Evolutionary conservation across 2,329 filamentous ascomycete species (phyloP).

Genomic region (Talaromyces piceae): DNA sequence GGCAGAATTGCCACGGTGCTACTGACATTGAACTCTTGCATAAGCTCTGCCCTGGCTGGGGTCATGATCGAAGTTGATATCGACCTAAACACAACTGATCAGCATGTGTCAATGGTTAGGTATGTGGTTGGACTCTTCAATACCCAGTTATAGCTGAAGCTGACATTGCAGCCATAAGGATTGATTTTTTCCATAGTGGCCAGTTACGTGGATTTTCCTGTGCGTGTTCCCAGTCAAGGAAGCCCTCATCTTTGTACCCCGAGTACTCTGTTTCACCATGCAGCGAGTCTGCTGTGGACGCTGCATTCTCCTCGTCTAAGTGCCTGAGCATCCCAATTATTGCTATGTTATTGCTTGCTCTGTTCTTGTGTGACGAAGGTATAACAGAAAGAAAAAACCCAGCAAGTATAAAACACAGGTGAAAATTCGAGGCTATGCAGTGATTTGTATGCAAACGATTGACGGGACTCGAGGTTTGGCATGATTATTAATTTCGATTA

Average conservation of each 20-base stretch:
- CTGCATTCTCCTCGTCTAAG: neutral
- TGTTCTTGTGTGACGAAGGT: neutral
- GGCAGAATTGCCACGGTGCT: constrained; percentile 3
- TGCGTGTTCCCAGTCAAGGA: neutral
- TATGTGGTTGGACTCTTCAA: neutral
- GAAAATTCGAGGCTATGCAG: neutral
- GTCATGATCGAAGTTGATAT: constrained; percentile 7
- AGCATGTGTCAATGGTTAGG: neutral
- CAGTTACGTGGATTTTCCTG: constrained; percentile 5
- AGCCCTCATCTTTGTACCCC: neutral
- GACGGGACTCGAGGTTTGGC: neutral
- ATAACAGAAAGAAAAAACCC: neutral
- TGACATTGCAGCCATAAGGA: constrained; percentile 1
- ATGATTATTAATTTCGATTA: neutral
- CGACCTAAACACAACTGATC: neutral
- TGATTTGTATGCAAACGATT: neutral
- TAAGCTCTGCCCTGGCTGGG: neutral
- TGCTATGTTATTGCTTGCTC: neutral
- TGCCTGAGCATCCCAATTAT: neutral
- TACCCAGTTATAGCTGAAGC: constrained; percentile 1
- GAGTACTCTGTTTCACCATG: neutral
- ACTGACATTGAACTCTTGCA: constrained; percentile 6
- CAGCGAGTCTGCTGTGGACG: neutral
- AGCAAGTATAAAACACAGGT: neutral
- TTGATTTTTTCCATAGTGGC: constrained; percentile 1